Conservation (phyloP, 768 basidiomycete species). For the Lepiota subincarnata region DNA sequence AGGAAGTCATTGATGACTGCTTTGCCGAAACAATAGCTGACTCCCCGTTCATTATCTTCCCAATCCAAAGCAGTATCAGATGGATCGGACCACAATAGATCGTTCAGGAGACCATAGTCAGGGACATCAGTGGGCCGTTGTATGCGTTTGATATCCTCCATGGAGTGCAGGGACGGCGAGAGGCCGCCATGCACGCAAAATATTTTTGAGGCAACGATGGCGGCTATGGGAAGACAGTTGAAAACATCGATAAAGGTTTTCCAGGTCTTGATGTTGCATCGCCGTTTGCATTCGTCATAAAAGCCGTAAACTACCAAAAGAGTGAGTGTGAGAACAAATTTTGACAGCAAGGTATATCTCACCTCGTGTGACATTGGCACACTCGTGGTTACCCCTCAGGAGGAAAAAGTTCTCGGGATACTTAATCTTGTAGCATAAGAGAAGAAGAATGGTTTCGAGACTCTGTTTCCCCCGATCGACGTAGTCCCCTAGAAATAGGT, state of each 20-base stretch:
- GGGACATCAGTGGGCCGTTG: constrained; percentile 97
- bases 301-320: constrained; percentile 84
- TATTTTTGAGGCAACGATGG: constrained; percentile 98
- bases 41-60: constrained; percentile 99
- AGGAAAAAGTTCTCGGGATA: constrained; percentile 99
- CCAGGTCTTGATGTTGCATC: constrained; percentile 99
- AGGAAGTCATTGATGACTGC: constrained; percentile 95
- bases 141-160: constrained; percentile 99
- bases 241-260: constrained; percentile 99
- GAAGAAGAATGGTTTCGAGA: constrained; percentile 93
- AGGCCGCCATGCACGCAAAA: constrained; percentile 98
- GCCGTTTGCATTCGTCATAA: constrained; percentile 99
- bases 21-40: constrained; percentile 99
- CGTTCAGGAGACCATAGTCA: constrained; percentile 95
- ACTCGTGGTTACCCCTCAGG: constrained; percentile 96
- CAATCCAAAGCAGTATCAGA: constrained; percentile 96
- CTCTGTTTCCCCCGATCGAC: constrained; percentile 99
- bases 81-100: constrained; percentile 97
- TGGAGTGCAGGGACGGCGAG: constrained; percentile 86
- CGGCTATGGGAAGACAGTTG: constrained; percentile 97
- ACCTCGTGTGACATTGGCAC: constrained; percentile 99
- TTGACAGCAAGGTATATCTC: constrained; percentile 24
- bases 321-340: constrained; percentile 15
- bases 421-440: constrained; percentile 99
- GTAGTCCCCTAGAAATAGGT: constrained; percentile 98